Evolutionary conservation across 768 basidiomycete genomes (phyloP), one percentile per base, ranked within the genome.

Genomic region (Gymnopilus junonius): DNA sequence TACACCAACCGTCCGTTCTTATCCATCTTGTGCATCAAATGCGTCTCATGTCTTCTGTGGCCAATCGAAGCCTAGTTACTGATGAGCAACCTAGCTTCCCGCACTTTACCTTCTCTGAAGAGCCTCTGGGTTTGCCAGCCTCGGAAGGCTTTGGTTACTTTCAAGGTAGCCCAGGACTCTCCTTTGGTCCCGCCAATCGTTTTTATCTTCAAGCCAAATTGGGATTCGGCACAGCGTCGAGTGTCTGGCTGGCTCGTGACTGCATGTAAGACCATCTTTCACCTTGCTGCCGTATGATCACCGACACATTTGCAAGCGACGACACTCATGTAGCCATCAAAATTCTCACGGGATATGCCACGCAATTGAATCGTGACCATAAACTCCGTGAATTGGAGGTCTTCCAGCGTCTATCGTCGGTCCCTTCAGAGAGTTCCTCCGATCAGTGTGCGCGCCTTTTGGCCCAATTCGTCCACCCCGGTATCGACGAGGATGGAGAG

Each of bases 211-310:
- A 64, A 59, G 31, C 59, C 15, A 72, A 72, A 42, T 59, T 74
- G 3, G 70, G 73, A 37, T 69, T 59, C 60, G 71, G 73, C n/a
- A 70, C 64, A 5, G 62, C 59, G 17, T 69, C 71, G 29, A 71
- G 67, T 42, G 66, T 71, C 20, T 72, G 71, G 73, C 67, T 74
- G 21, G 69, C 71, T 55, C 61, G 53, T 32, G 71, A 71, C 57
- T 42, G 31, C 45, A 48, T 63, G 73, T 72, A 58, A 58, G 50
- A 34, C 25, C 21, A 8, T 15, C 51, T 59, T 12, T 54, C 60
- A 20, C 43, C 55, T 43, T 43, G 29, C 27, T 14, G 17, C 57
- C 20, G 37, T 59, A 35, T 23, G 17, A 37, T 55, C 32, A 40
- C 29, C 40, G 23, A 56, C 37, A 23, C 20, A 8, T 50, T 57